These are phyloP conservation scores for Aspergillus vadensis DNA, from an alignment of 2,329 filamentous ascomycete genomes.

Conservation along the genomic window DNA sequence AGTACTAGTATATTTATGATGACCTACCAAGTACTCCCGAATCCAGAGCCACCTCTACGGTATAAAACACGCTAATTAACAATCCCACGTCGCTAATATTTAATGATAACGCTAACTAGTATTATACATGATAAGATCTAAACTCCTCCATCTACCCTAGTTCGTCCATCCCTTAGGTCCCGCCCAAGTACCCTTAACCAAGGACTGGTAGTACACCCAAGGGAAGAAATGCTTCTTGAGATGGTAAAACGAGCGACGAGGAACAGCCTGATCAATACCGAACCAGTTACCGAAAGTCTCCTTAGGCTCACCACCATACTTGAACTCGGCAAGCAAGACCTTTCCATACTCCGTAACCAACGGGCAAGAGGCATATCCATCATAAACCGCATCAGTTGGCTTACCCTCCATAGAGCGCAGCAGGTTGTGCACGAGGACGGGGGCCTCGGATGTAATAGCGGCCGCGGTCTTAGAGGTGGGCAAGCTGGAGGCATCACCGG, in stretches of 20 bases:
- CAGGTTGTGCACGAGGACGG: constrained; percentile 55
- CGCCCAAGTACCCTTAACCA: constrained; percentile 65
- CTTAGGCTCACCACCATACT: constrained; percentile 64
- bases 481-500: constrained; percentile 61
- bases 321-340: constrained; percentile 66
- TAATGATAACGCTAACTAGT: not conserved
- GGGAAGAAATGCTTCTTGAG: constrained; percentile 69
- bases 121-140: not conserved
- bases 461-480: constrained; percentile 61
- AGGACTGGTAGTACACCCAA: constrained; percentile 63
- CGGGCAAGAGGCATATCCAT: constrained; percentile 61
- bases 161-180: constrained; percentile 57
- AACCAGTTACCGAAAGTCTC: constrained; percentile 61
- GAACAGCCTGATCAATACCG: constrained; percentile 60
- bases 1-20: no score
- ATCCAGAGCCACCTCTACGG: no score
- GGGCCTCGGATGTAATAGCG: constrained; percentile 55
- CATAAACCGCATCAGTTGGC: constrained; percentile 49
- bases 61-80: no score
- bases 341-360: constrained; percentile 61
- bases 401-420: constrained; percentile 51
- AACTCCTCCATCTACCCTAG: not conserved
- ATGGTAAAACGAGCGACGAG: constrained; percentile 61
- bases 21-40: no score
- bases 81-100: no score